phyloP scores from a whole-genome alignment of 176 grass and related monocot genomes.

The Zea mays region DNA sequence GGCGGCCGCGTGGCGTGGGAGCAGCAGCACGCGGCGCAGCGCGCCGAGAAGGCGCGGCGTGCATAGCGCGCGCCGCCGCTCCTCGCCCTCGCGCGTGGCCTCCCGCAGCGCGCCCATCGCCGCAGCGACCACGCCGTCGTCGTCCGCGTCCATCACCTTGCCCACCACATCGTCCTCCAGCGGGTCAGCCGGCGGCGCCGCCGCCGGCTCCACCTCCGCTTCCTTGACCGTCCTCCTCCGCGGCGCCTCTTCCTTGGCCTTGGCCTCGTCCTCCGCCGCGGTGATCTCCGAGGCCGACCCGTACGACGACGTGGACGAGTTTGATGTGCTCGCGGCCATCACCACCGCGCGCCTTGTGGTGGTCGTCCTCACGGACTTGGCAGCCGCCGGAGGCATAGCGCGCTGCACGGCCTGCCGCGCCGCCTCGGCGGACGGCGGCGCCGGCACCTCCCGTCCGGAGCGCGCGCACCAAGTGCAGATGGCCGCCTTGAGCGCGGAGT shows the following conservation, averaged over 20 bases:
- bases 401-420: constrained; percentile 43
- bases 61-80: constrained; percentile 62
- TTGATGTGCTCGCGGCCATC: constrained; percentile 31
- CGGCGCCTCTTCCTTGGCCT: background rate
- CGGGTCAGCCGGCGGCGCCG: constrained; percentile 3
- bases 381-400: background rate
- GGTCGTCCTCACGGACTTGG: constrained; percentile 39
- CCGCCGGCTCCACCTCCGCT: background rate
- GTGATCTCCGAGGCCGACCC: constrained; percentile 52
- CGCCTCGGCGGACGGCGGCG: constrained; percentile 31
- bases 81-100: constrained; percentile 66
- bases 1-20: constrained; percentile 38
- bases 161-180: constrained; percentile 64
- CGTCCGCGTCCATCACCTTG: constrained; percentile 56
- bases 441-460: constrained; percentile 31
- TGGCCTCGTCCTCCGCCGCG: constrained; percentile 28
- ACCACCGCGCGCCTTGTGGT: background rate
- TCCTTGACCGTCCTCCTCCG: constrained; percentile 4
- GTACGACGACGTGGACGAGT: constrained; percentile 42
- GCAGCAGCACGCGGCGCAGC: constrained; percentile 53
- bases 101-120: constrained; percentile 49
- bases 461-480: constrained; percentile 71
- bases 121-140: constrained; percentile 38
- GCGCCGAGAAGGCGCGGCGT: constrained; percentile 58
- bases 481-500: constrained; percentile 61